Evolutionary conservation across 2,329 filamentous ascomycete species (phyloP), one percentile per base, ranked within the genome.

Genomic region (Fusarium chlamydosporum): DNA sequence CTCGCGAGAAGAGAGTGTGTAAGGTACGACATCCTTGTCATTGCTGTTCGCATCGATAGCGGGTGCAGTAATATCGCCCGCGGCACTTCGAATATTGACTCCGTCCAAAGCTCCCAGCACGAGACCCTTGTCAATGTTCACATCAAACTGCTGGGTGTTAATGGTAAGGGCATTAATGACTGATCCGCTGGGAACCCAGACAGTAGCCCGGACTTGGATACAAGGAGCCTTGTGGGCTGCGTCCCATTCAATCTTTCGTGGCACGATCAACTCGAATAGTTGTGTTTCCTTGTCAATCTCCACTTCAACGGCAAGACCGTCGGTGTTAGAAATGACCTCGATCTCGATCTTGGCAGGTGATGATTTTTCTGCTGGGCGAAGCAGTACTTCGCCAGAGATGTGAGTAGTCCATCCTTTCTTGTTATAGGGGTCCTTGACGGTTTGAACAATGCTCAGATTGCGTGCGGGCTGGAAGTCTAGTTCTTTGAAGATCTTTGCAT

Each of bases 321-420:
- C 75, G 67, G 85, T 78, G 67, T 85, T 87, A 56, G 81, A 79
- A 27, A 81, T 75, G 31, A 81, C 74, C 64, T 86, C 80, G 7
- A 87, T 48, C 2, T 82, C 79, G 35, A 86, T 68, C 3, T 72
- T 76, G 4, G 83, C 79, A 4, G 70, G 57, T 1, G 78, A 78
- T 4, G 75, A 77, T 26, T 71, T 29, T 16, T 77, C 73, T 13
- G 72, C 38, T 69, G 80, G 68, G 75, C 82, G 81, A 41, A 88
- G 55, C 41, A 85, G 68, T 18, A 87, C 74, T 26, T 83, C 77
- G 47, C 86, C 86, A 13, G 70, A 78, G 46, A 87, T 74, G 8
- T 75, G 75, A 34, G 85, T 79, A 7, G 68, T 61, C 41, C 69
- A 72, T 26, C 74, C 73, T 8, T 47, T 66, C 48, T 48, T 57